Conservation (phyloP, 768 basidiomycete species). For the Lactarius deliciosus region DNA sequence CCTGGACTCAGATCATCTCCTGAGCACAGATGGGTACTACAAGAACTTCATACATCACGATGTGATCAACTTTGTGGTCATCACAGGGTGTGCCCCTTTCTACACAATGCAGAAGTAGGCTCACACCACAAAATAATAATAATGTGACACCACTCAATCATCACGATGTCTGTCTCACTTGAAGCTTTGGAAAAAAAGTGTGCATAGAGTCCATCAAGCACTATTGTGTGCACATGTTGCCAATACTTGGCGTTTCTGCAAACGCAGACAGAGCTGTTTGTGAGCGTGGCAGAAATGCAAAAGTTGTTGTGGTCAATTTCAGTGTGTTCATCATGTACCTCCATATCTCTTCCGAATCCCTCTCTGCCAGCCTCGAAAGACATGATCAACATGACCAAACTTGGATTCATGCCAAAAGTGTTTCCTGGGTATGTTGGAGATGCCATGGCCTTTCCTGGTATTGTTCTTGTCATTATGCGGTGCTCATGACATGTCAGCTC, state of each 20-base stretch:
- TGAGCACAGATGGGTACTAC: slow-evolving; percentile 89
- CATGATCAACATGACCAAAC: slow-evolving; percentile 97
- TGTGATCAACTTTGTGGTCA: slow-evolving; percentile 80
- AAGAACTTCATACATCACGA: slow-evolving; percentile 99
- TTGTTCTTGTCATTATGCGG: too few species aligned
- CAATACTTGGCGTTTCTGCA: slow-evolving; percentile 76
- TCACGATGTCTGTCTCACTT: slow-evolving; percentile 90
- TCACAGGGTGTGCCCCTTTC: slow-evolving; percentile 72
- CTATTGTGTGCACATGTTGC: slow-evolving; percentile 86
- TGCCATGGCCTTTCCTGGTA: too few species aligned
- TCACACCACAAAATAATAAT: neutral
- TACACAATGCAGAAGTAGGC: neutral
- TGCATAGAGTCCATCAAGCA: slow-evolving; percentile 99
- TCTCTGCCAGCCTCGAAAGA: slow-evolving; percentile 47
- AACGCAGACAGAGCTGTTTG: slow-evolving; percentile 90
- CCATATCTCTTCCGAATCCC: neutral
- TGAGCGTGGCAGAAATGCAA: slow-evolving; percentile 84
- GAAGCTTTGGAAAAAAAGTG: slow-evolving; percentile 96
- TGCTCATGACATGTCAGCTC: too few species aligned
- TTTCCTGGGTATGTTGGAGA: too few species aligned
- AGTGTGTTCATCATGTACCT: slow-evolving; percentile 39
- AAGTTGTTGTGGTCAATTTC: slow-evolving; percentile 97
- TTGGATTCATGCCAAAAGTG: too few species aligned
- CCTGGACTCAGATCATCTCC: slow-evolving; percentile 93
- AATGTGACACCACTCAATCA: slow-evolving; percentile 68